phyloP scores from a whole-genome alignment of 345 rosid genomes.

The Melastoma malabathricum region DNA sequence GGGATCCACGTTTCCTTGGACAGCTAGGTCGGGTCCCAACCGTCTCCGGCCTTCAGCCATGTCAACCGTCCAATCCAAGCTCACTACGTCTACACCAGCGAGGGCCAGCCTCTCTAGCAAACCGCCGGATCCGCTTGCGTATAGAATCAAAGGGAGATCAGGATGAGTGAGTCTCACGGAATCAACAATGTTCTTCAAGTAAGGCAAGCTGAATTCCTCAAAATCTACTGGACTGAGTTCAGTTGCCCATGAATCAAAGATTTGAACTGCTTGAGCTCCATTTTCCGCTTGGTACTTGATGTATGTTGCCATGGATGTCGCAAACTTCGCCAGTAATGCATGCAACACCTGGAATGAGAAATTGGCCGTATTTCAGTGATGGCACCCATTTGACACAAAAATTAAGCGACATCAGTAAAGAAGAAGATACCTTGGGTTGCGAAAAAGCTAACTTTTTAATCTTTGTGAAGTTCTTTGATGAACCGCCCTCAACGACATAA shows the following conservation, averaged over 20 bases:
- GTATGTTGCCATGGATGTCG: conserved; percentile 81
- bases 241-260: conserved; percentile 96
- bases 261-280: conserved; percentile 97
- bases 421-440: conserved; percentile 58
- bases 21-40: conserved; percentile 60
- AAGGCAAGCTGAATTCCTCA: conserved; percentile 84
- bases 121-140: conserved; percentile 95
- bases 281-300: conserved; percentile 68
- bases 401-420: background rate
- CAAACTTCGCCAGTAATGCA: conserved; percentile 67
- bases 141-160: conserved; percentile 71
- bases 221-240: conserved; percentile 95
- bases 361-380: background rate
- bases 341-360: conserved; percentile 57
- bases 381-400: background rate
- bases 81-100: conserved; percentile 88
- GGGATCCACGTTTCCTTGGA: conserved; percentile 93
- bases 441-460: conserved; percentile 84
- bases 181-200: conserved; percentile 73
- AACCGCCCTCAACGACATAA: conserved; percentile 89
- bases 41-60: conserved; percentile 95
- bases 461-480: conserved; percentile 81
- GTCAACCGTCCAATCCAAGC: conserved; percentile 98
- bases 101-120: conserved; percentile 73
- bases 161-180: conserved; percentile 82